Percentiles rank a stretch among this genome's conserved stretches.
These are phyloP conservation scores for Balamuthia mandrillaris DNA, from an alignment of 208 protist genomes.

Conservation along the genomic window DNA sequence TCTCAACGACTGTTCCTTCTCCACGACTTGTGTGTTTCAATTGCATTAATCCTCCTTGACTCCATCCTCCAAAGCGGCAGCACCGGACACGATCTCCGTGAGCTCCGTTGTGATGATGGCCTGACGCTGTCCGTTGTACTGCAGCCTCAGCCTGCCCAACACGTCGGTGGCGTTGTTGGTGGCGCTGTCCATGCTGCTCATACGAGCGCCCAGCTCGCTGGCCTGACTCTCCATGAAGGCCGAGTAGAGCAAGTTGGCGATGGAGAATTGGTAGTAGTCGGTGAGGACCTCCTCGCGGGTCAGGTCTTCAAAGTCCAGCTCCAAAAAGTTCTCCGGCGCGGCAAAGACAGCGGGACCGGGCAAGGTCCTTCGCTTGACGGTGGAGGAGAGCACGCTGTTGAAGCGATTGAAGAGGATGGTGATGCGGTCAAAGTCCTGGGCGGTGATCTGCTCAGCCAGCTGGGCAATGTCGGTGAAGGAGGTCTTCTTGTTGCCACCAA, in stretches of 20 bases:
- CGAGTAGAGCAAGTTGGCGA: slow-evolving; percentile 2
- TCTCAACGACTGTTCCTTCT: too few relatives aligned
- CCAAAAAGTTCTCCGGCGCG: slow-evolving; percentile 11
- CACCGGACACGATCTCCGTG: slow-evolving; percentile 44
- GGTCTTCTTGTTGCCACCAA: slow-evolving; percentile 26
- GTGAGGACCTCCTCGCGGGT: slow-evolving; percentile 1
- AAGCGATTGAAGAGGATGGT: slow-evolving; percentile 63
- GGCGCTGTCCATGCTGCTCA: slow-evolving; percentile 60
- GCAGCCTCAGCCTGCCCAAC: slow-evolving; percentile 48
- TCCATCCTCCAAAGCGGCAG: slow-evolving; percentile 37
- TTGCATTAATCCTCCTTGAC: too few relatives aligned
- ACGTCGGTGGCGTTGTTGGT: slow-evolving; percentile 57
- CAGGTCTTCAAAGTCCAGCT: background rate
- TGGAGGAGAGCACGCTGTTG: slow-evolving; percentile 58
- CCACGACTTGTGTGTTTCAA: too few relatives aligned
- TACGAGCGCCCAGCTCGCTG: slow-evolving; percentile 39
- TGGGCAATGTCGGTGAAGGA: slow-evolving; percentile 44
- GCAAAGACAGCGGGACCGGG: too few relatives aligned
- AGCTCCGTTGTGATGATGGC: slow-evolving; percentile 43
- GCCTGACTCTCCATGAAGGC: slow-evolving; percentile 41
- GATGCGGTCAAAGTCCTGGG: slow-evolving; percentile 47
- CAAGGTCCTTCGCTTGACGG: slow-evolving; percentile 3
- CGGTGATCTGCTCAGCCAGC: slow-evolving; percentile 32
- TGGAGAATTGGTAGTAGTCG: slow-evolving; percentile 10
- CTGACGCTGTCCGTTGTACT: slow-evolving; percentile 51